Evolutionary conservation across 768 basidiomycete genomes (phyloP).

Genomic region (Mycena leptocephala): DNA sequence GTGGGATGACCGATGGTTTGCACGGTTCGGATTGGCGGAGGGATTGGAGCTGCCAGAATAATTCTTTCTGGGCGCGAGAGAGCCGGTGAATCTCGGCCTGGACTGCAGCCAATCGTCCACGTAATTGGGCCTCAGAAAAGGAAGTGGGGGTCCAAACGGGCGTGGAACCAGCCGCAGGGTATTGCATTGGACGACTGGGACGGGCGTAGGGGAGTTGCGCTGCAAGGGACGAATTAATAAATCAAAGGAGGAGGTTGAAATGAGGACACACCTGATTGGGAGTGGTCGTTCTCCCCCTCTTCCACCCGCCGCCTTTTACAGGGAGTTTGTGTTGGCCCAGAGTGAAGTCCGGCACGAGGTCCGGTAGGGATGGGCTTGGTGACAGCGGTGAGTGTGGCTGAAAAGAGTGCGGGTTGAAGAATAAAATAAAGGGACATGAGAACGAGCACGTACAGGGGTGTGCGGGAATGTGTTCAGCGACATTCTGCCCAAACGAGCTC

Average conservation of each 20-base stretch:
- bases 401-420: too few species aligned
- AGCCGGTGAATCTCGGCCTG: not conserved
- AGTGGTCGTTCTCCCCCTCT: not conserved
- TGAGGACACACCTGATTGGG: not conserved
- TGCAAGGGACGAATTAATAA: not conserved
- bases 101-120: not conserved
- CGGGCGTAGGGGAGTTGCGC: not conserved
- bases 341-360: not conserved
- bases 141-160: not conserved
- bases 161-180: not conserved
- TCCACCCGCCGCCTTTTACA: not conserved
- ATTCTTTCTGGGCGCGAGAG: not conserved
- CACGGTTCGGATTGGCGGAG: not conserved
- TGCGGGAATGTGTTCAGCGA: not conserved
- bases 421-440: not conserved
- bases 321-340: not conserved
- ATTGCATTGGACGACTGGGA: not conserved
- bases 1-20: not conserved
- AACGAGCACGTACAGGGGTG: not conserved
- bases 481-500: not conserved
- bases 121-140: not conserved
- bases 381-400: not conserved
- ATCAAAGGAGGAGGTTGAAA: not conserved
- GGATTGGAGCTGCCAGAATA: not conserved
- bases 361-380: constrained; percentile 6